Conservation (phyloP, 768 basidiomycete genomes). For the Boletus speciosus region DNA sequence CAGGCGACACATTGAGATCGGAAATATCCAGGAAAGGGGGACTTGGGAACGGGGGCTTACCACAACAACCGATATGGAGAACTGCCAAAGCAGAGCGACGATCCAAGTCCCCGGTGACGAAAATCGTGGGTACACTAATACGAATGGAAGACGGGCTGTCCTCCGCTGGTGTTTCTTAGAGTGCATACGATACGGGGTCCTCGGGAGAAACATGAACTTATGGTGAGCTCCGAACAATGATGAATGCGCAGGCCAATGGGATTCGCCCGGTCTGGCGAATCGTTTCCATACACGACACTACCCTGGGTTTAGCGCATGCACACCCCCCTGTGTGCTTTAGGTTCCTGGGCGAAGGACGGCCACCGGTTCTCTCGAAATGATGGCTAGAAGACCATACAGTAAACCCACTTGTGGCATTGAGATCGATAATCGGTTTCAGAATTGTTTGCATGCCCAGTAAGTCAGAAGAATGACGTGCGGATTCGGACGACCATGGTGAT, state of each 20-base stretch:
- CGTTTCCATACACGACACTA: conserved; percentile 7
- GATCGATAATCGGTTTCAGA: not conserved
- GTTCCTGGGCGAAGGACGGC: not conserved
- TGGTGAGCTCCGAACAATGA: conserved; percentile 1
- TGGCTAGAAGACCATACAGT: not conserved
- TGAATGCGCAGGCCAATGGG: conserved; percentile 2
- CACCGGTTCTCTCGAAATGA: not conserved
- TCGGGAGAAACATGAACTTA: not conserved
- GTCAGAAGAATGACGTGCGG: conserved; percentile 9
- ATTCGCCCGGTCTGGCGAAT: conserved; percentile 12
- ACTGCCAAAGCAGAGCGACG: not conserved
- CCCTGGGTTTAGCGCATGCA: not conserved
- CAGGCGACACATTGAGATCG: not conserved
- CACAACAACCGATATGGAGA: not conserved
- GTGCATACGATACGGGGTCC: not conserved
- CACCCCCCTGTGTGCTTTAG: not conserved
- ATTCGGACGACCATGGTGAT: conserved; percentile 4
- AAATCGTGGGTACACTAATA: not conserved
- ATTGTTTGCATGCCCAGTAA: not conserved
- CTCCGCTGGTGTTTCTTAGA: conserved; percentile 1
- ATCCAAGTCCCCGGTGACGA: not conserved
- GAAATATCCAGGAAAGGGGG: not conserved
- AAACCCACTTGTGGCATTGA: not conserved
- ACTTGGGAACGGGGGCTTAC: not conserved
- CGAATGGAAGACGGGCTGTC: not conserved